Evolutionary conservation across 202 grass and related monocot genomes (phyloP).

Genomic region (Saccharum hybrid): DNA sequence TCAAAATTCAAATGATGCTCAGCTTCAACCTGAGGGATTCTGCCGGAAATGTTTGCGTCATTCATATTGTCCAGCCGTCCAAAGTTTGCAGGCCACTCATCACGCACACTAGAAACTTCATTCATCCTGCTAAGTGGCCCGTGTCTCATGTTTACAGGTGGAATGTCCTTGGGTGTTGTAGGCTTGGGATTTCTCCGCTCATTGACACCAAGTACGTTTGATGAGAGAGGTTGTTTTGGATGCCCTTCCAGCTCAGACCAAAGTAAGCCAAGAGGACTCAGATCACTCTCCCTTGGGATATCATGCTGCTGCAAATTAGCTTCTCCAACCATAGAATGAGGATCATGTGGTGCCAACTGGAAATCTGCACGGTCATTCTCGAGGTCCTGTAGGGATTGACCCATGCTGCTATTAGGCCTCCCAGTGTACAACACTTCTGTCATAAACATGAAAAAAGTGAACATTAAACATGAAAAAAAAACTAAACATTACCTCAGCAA

Average conservation of each 20-base stretch:
- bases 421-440: conserved; percentile 87
- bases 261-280: conserved; percentile 89
- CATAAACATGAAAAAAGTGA: conserved; percentile 46
- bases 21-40: conserved; percentile 54
- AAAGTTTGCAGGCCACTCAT: conserved; percentile 63
- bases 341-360: conserved; percentile 42
- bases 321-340: conserved; percentile 51
- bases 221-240: conserved; percentile 84
- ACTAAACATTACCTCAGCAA: conserved; percentile 39
- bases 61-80: conserved; percentile 49
- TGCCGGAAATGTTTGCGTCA: conserved; percentile 61
- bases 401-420: conserved; percentile 62
- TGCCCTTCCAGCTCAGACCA: conserved; percentile 97
- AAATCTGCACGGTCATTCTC: conserved; percentile 54
- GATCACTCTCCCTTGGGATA: conserved; percentile 63
- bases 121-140: conserved; percentile 55
- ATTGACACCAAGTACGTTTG: conserved; percentile 57
- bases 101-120: conserved; percentile 45
- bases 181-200: conserved; percentile 51
- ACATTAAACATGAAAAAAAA: conserved; percentile 44
- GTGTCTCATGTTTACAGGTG: conserved; percentile 53
- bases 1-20: conserved; percentile 80
- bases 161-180: conserved; percentile 63
- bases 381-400: conserved; percentile 54
- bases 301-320: conserved; percentile 56